Base-by-base conservation (phyloP, 2,329 filamentous ascomycete species). In the Nothophoma quercina region DNA sequence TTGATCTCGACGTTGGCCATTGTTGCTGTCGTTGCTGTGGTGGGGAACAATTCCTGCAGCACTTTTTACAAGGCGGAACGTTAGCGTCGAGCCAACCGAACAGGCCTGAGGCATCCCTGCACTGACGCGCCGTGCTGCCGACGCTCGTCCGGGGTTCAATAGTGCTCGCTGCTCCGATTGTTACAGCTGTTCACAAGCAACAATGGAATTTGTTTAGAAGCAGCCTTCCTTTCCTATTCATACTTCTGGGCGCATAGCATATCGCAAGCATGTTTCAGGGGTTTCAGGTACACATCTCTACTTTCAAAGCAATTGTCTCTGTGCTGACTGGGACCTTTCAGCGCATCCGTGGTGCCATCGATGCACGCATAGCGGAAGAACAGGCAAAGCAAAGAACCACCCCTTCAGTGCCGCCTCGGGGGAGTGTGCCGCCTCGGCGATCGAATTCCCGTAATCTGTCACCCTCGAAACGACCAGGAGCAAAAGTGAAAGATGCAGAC, bases 361-460 rank as follows among this genome's bases (percentile, higher is more conserved):
- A 96, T 73, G 87, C 87, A 66, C 88, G 88, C 67, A 95, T 97
- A 68, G 90, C 91, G 67, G 91, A 96, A 78, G 93, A 97, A 77
- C 91, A 96, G 76, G 89, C 91, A 51, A 88, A 90, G 52, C 89
- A 92, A 71, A 84, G 84, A 68, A 75, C 79, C 46, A 57, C 62
- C 64, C 77, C 32, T 66, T 80, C 58, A 72, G 82, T 64, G 7
- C 77, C 65, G 66, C 73, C 67, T 73, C 77, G 53, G 68, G 78
- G 74, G 56, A 79, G 67, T 62, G 74, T 81, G 47, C 70, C 78
- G 56, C 73, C 80, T 58, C 67, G 72, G 59, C 72, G 78, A 45
- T 77, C 80, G 7, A 77, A 68, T 57, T 83, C 79, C 40, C 74
- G 76, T 56, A 67, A 68, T 33, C 62, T 73, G 2, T 76, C 73